A percentile compares a stretch with the other conserved stretches of the same genome.
These are phyloP conservation scores for Venturia carpophila DNA, from an alignment of 2,329 filamentous ascomycete species.

Conservation along the genomic window DNA sequence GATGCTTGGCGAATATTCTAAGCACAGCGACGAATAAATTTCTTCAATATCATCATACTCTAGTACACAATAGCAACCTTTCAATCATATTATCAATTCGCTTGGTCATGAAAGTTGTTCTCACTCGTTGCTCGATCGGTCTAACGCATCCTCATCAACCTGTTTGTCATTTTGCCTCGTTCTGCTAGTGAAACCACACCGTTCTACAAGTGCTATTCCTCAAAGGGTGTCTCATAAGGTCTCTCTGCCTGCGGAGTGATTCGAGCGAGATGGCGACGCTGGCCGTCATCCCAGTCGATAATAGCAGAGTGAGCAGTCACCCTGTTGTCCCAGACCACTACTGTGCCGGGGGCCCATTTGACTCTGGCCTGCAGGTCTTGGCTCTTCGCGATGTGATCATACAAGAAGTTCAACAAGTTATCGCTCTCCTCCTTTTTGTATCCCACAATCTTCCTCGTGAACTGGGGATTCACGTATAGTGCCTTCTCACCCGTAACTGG, in stretches of 20 bases:
- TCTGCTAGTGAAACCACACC: background rate
- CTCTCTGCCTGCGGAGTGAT: conserved; percentile 77
- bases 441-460: conserved; percentile 73
- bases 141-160: background rate
- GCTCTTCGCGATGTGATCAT: conserved; percentile 63
- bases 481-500: conserved; percentile 78
- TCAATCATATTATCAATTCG: no score
- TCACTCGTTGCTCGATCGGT: background rate
- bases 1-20: background rate
- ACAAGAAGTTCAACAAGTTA: conserved; percentile 66
- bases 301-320: conserved; percentile 72
- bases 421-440: conserved; percentile 85
- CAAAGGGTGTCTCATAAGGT: conserved; percentile 58
- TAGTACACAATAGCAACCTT: no score
- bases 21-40: background rate
- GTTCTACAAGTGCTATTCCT: conserved; percentile 23
- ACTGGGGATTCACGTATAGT: conserved; percentile 75
- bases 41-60: background rate
- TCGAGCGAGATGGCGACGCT: conserved; percentile 69
- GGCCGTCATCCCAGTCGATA: conserved; percentile 73
- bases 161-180: background rate
- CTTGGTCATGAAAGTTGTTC: no score
- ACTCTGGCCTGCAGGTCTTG: conserved; percentile 67
- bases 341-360: conserved; percentile 70
- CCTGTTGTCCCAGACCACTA: conserved; percentile 74